These are phyloP conservation scores for Colletotrichum abscissum DNA, from an alignment of 2,329 filamentous ascomycete genomes.

Conservation along the genomic window DNA sequence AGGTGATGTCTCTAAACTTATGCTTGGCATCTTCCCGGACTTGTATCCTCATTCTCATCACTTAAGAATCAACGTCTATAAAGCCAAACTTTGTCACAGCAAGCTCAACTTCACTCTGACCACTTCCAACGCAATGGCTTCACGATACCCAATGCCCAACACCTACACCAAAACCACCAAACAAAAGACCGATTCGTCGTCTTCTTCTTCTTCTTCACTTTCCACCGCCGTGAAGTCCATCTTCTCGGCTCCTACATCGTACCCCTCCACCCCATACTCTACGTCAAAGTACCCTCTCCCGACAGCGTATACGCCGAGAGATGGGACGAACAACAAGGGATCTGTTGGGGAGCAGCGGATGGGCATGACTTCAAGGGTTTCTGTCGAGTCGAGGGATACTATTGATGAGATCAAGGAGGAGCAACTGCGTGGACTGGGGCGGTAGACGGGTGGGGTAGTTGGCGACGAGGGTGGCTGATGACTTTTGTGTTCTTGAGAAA, in stretches of 20 bases:
- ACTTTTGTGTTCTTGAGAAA: no score
- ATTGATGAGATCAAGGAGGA: constrained; percentile 18
- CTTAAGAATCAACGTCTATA: neutral
- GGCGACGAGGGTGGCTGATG: neutral
- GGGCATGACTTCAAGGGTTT: neutral
- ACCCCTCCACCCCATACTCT: neutral
- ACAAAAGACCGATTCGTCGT: neutral
- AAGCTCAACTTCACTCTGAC: neutral
- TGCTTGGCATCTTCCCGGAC: neutral
- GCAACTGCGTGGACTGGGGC: neutral
- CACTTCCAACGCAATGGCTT: constrained; percentile 4
- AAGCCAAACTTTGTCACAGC: neutral
- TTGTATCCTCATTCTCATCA: neutral
- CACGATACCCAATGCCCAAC: constrained; percentile 20
- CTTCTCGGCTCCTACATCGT: neutral
- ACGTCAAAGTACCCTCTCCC: constrained; percentile 5
- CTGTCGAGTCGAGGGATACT: constrained; percentile 13
- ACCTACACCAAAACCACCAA: neutral
- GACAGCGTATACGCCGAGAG: neutral
- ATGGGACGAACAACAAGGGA: neutral
- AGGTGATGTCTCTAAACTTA: neutral
- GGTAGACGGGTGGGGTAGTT: neutral
- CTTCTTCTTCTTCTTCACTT: neutral
- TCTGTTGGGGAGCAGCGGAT: no score
- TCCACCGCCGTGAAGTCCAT: constrained; percentile 9